A percentile compares a stretch with the other conserved stretches of the same genome.
phyloP scores from a whole-genome alignment of 2,329 filamentous ascomycete genomes.

The Fusarium sarcochroum region DNA sequence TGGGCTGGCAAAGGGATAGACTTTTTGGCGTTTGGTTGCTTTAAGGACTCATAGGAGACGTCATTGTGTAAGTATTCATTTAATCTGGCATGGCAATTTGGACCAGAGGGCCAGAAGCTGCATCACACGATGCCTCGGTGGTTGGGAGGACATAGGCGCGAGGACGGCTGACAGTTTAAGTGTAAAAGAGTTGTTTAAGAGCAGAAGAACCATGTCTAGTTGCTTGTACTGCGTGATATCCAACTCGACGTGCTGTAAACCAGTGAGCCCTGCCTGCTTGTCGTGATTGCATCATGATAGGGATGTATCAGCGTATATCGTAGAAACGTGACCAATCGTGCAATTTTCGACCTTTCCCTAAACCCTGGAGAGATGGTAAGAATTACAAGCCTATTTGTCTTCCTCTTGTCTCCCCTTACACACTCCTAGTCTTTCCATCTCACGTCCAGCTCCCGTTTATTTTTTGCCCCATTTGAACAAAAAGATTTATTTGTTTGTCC shows the following conservation, averaged over 20 bases:
- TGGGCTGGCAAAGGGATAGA: constrained; percentile 33
- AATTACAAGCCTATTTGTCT: constrained; percentile 50
- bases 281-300: constrained; percentile 42
- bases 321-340: constrained; percentile 47
- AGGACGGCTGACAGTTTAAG: constrained; percentile 16
- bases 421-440: constrained; percentile 27
- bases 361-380: constrained; percentile 51
- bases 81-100: constrained; percentile 29
- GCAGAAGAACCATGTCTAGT: constrained; percentile 43
- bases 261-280: constrained; percentile 24
- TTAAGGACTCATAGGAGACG: constrained; percentile 34
- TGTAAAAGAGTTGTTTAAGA: constrained; percentile 40
- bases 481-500: constrained; percentile 50
- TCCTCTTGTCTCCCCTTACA: constrained; percentile 38
- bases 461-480: constrained; percentile 51
- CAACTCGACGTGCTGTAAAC: constrained; percentile 29
- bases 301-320: constrained; percentile 32
- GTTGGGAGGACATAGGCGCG: constrained; percentile 27
- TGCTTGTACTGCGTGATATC: constrained; percentile 32
- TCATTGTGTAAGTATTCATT: constrained; percentile 35
- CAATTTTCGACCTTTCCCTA: constrained; percentile 48
- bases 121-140: constrained; percentile 33
- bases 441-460: constrained; percentile 38
- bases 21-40: constrained; percentile 49
- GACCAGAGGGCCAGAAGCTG: constrained; percentile 29